Base-by-base conservation (phyloP, 345 rosid species). In the Brassica carinata region DNA sequence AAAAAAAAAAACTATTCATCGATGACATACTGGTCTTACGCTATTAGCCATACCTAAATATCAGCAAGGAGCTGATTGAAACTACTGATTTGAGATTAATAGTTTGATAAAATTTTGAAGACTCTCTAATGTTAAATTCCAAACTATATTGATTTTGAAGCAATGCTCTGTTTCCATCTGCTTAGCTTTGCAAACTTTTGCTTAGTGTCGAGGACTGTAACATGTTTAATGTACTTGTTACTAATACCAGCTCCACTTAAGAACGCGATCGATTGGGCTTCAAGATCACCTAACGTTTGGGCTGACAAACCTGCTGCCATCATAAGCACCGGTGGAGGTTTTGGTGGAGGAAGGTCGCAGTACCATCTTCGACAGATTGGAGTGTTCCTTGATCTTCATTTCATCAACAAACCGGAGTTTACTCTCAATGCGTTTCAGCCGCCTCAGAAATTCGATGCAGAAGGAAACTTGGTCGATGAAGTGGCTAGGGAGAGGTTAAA, bases 241-340 rank as follows among this genome's bases (percentile, higher is more conserved):
- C 43, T 33, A n/a, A 30, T 51, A 26, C 63, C 69, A 92, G 98
- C 87, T 7, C 90, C 96, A 33, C 73, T 93, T 83, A 95, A 95
- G 90, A 95, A 95, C 71, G 97, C 97, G 0, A 67, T 94, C 3
- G 97, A 92, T 66, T 92, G 98, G 97, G 95, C 91, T 5, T 94
- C 98, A 38, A 76, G 93, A 74, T 5, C 92, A 0, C 94, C 97
- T 8, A 91, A 94, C 40, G 90, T 86, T 51, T 91, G 93, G 90
- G 97, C 88, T 10, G 93, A 86, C 61, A 95, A 93, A 85, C 88
- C 97, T 3, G 97, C 98, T n/a, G 97, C 97, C 0, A 61, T 94
- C 1, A 74, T 89, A 26, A 95, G 97, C 30, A 83, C 90, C 0
- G 91, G 87, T 5, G 98, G 94, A 80, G 30, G 88, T 7, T 78